Base-by-base conservation (phyloP, 202 grass and related monocot species). In the Schoenoplectus triqueter region DNA sequence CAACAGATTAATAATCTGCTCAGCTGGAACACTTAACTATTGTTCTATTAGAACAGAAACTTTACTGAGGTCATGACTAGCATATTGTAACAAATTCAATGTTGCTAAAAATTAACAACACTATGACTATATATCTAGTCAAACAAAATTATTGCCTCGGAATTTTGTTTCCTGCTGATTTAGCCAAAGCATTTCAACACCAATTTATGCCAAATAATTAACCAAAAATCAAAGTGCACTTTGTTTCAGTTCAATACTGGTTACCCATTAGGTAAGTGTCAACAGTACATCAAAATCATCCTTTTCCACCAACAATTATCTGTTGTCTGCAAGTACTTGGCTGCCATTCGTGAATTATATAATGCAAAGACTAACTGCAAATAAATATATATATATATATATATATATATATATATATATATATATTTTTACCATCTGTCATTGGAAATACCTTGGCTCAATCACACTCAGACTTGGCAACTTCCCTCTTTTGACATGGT, bases 401-500 rank as follows among this genome's bases (percentile, higher is more conserved):
- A 7, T 8, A 9, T 63, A n/a, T 81, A 13, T 47, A 61, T 31
- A 81, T 3, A 45, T 46, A 4, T 63, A 15, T 63, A 42, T 80
- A 61, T 3, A 7, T 8, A 9, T 63, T 5, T 50, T 5, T 81
- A 31, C 31, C 31, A 31, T 31, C 31, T 31, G 15, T 49, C 8
- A 20, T 11, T 45, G 5, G n/a, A 3, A 55, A 10, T 82, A 82
- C 82, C 95, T 73, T 22, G 95, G 95, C 86, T 97, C 95, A 80
- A 97, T 90, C 73, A 97, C 92, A 55, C 90, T 93, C 47, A 97
- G 79, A 39, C 82, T 78, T 2, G 90, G 87, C 11, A 97, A 85
- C 1, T 62, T 14, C 47, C 95, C 95, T 4, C 83, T 69, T 2
- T 73, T 84, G 2, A 92, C 92, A 78, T 93, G 92, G 51, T 80